Evolutionary conservation across 441 rosid species (phyloP).

Genomic region (Biscutella laevigata): DNA sequence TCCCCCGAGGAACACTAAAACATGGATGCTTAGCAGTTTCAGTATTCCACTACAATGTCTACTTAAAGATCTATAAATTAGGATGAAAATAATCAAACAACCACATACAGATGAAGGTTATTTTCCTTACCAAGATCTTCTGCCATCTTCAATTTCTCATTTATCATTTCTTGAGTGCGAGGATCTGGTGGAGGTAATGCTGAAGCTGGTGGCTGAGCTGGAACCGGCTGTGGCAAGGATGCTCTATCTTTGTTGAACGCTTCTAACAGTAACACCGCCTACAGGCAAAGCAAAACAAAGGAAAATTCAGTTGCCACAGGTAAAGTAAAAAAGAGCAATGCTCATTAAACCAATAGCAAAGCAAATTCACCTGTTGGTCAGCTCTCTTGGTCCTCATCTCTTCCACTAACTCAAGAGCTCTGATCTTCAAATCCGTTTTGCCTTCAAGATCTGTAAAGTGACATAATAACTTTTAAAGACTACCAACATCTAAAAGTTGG

Average conservation of each 20-base stretch:
- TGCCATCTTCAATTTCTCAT: conserved; percentile 84
- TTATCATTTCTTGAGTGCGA: conserved; percentile 92
- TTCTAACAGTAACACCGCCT: conserved; percentile 82
- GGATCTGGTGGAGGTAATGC: conserved; percentile 70
- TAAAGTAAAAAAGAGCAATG: neutral
- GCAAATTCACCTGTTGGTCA: conserved; percentile 64
- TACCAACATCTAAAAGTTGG: neutral
- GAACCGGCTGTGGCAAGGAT: conserved; percentile 70
- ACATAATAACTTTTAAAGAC: neutral
- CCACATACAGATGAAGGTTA: neutral
- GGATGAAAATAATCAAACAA: neutral
- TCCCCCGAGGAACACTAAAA: neutral
- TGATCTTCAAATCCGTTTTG: conserved; percentile 82
- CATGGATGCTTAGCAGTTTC: neutral
- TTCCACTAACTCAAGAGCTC: conserved; percentile 76
- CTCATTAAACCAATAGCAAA: neutral
- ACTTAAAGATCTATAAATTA: neutral
- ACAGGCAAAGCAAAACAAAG: conserved; percentile 17
- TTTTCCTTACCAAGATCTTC: conserved; percentile 75
- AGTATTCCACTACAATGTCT: neutral
- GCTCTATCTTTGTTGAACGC: conserved; percentile 96
- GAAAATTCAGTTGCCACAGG: conserved; percentile 5
- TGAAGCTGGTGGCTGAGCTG: conserved; percentile 57
- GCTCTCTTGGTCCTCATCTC: conserved; percentile 82
- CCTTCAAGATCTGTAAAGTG: conserved; percentile 66